Conservation (phyloP, 2,329 filamentous ascomycete species). For the Aspergillus felis region DNA sequence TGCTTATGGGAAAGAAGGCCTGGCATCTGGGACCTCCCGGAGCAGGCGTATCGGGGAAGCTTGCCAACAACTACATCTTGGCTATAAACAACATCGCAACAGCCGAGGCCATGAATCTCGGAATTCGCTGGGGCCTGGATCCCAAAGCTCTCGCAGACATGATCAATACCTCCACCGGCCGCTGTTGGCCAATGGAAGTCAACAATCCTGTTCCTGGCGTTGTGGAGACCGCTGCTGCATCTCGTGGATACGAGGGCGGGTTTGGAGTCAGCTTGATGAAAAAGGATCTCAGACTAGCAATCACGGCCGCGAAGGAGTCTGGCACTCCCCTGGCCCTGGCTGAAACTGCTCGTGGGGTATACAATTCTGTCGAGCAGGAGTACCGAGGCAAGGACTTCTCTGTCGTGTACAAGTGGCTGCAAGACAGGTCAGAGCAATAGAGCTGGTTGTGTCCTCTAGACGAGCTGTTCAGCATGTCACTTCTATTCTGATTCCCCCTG, state of each 20-base stretch:
- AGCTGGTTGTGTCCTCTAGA: not conserved
- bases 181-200: slow-evolving; percentile 90
- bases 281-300: slow-evolving; percentile 72
- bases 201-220: slow-evolving; percentile 94
- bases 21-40: slow-evolving; percentile 83
- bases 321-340: slow-evolving; percentile 64
- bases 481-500: not conserved
- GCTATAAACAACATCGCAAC: slow-evolving; percentile 84
- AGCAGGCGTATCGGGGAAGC: slow-evolving; percentile 81
- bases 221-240: slow-evolving; percentile 69
- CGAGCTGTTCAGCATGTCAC: not conserved
- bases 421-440: slow-evolving; percentile 34
- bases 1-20: slow-evolving; percentile 80
- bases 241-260: slow-evolving; percentile 70
- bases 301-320: slow-evolving; percentile 66
- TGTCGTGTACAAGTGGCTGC: slow-evolving; percentile 70
- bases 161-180: slow-evolving; percentile 91
- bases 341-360: slow-evolving; percentile 60
- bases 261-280: slow-evolving; percentile 76
- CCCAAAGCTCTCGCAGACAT: slow-evolving; percentile 70
- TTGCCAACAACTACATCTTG: slow-evolving; percentile 95
- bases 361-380: slow-evolving; percentile 60
- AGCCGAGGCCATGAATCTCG: slow-evolving; percentile 64
- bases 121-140: slow-evolving; percentile 60
- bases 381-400: slow-evolving; percentile 74